Evolutionary conservation across 2,329 filamentous ascomycete species (phyloP).

Genomic region (Nakataea oryzae): DNA sequence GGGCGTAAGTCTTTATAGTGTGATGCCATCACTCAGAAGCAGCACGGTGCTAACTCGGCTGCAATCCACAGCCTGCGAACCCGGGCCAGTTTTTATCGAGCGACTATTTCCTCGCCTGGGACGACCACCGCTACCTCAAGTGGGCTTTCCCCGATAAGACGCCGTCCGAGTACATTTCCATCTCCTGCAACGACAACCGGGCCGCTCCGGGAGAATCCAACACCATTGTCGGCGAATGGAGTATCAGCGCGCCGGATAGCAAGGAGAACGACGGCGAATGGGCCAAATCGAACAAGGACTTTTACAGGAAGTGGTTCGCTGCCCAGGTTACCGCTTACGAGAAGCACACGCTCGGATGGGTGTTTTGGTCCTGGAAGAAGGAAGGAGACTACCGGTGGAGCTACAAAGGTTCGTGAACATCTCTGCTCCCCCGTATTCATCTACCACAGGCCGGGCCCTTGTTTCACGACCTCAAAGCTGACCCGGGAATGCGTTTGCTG

Average conservation of each 20-base stretch:
- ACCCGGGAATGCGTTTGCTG: not conserved
- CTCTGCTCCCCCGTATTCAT: not conserved
- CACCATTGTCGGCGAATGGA: constrained; percentile 49
- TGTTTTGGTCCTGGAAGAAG: constrained; percentile 46
- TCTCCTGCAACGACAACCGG: constrained; percentile 37
- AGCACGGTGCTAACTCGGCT: not conserved
- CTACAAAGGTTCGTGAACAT: constrained; percentile 2
- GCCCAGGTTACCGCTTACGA: constrained; percentile 26
- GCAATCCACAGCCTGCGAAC: constrained; percentile 26
- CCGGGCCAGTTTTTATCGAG: constrained; percentile 32
- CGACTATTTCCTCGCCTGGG: constrained; percentile 36
- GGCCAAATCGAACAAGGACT: constrained; percentile 29
- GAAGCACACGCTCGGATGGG: constrained; percentile 30
- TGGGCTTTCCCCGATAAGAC: constrained; percentile 27
- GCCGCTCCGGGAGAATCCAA: constrained; percentile 26
- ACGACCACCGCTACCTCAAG: constrained; percentile 50
- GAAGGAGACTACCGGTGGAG: constrained; percentile 26
- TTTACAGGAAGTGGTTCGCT: constrained; percentile 43
- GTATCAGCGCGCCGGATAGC: constrained; percentile 36
- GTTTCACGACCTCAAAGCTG: not conserved
- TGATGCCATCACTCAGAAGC: not conserved
- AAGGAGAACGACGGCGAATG: constrained; percentile 33
- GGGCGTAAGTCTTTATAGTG: constrained; percentile 25
- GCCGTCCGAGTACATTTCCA: constrained; percentile 37
- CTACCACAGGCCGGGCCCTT: not conserved